Conservation (phyloP, 805 yeast species). For the Candida krabiensis region DNA sequence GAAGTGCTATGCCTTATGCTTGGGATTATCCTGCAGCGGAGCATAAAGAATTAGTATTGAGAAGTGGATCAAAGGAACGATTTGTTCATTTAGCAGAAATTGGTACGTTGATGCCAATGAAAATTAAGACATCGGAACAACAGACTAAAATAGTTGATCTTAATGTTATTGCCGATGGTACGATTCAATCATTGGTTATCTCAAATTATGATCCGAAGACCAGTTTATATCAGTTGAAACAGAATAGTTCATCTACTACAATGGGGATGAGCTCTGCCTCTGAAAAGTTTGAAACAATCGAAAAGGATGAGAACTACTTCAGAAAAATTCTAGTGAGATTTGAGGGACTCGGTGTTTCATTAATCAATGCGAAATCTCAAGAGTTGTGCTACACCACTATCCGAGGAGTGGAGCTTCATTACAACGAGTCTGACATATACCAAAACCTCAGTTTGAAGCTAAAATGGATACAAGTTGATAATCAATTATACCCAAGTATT, state of each 20-base stretch:
- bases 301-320: constrained; percentile 52
- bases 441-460: constrained; percentile 78
- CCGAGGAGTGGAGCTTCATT: constrained; percentile 76
- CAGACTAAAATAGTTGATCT: constrained; percentile 65
- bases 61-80: constrained; percentile 73
- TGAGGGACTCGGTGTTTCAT: constrained; percentile 85
- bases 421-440: constrained; percentile 80
- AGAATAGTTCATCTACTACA: constrained; percentile 28
- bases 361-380: constrained; percentile 66
- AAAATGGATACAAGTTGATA: constrained; percentile 95
- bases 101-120: constrained; percentile 86
- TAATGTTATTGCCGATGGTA: constrained; percentile 95
- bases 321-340: constrained; percentile 60
- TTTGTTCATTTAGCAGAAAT: constrained; percentile 87
- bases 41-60: constrained; percentile 73
- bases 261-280: constrained; percentile 26
- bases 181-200: constrained; percentile 83
- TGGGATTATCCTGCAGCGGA: constrained; percentile 96
- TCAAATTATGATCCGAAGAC: constrained; percentile 77
- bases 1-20: constrained; percentile 95
- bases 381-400: constrained; percentile 85
- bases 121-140: constrained; percentile 46
- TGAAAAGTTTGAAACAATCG: constrained; percentile 56
- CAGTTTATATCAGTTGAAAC: constrained; percentile 65
- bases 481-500: constrained; percentile 83